Base-by-base conservation (phyloP, 2,329 filamentous ascomycete genomes). In the Coleophoma cylindrospora region DNA sequence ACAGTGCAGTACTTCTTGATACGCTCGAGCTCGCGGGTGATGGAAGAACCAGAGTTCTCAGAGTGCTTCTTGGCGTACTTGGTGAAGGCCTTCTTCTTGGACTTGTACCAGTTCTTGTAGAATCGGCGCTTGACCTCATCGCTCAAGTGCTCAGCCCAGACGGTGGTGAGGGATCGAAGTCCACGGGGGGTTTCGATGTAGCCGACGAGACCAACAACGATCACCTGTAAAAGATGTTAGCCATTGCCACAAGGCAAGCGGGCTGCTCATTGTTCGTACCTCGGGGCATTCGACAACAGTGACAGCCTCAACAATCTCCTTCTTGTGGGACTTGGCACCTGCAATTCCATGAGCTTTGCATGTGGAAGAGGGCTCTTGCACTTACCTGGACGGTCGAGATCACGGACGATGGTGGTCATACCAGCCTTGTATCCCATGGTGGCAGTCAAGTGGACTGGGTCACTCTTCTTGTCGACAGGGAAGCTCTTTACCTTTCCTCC, bases 21-120 rank as follows among this genome's bases (percentile, higher is more conserved):
- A 77, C 94, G 91, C 87, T 97, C 94, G 71, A 99, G 86, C 79
- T 99, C 94, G 72, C 89, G 89, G 75, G 88, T 91, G 81, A 97
- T 87, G 70, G 89, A 91, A 66, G 89, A 79, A 69, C 90, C 91
- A 77, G 76, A 88, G 80, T 78, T 86, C 82, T 97, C 92, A 61
- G 92, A 91, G 87, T 97, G 90, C 86, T 95, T 92, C 90, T 97
- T 99, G 82, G 94, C 90, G 80, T 99, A 99, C 84, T 95, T 96
- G 84, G 94, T 99, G 83, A 99, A 99, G 58, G 94, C 94, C 92
- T 99, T 99, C 90, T 96, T 97, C 91, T 99, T 99, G 84, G 86
- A 91, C 88, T 96, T 96, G 89, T 99, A 99, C 94, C 94, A 99
- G 88, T 99, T 99, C 91, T 97, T 97, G 89, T 99, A 99, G 90